Evolutionary conservation across 2,329 filamentous ascomycete species (phyloP), one percentile per base, ranked within the genome.

Genomic region (Penicillium brevicompactum): DNA sequence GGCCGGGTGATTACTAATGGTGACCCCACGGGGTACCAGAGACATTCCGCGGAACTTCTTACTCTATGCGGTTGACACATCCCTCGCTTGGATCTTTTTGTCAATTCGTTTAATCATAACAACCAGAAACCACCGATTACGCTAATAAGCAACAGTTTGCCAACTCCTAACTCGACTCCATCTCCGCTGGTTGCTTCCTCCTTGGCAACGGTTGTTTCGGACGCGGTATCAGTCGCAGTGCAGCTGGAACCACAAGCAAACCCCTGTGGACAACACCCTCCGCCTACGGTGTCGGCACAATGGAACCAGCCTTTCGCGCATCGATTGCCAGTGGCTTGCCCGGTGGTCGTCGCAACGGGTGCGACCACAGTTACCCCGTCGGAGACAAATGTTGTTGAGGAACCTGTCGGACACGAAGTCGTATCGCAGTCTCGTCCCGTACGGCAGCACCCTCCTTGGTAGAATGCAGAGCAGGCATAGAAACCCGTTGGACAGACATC

Each of bases 381-480:
- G 1, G 81, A 83, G 16, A 72, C 75, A 2, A 92, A 75, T 2
- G 92, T 84, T 1, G 87, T 89, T 0, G 86, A 89, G 1, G 79
- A 82, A 0, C 85, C 88, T 2, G 77, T 74, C 0, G 90, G 89
- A 66, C 93, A 97, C 6, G 88, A 90, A 0, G 89, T 90, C 0
- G 87, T 88, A 56, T 88, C 84, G 75, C 93, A 97, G 75, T 96
- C 84, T 18, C 92, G 85, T 2, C 91, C 92, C 0, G 91, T 92
- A 54, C 89, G 89, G 76, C 93, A 97, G 77, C 93, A 97, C 18
- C 91, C 91, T 13, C 90, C 91, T 2, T 83, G 78, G 56, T 92
- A 91, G 56, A 87, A 86, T 2, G 93, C 93, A 2, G 87, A 84
- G 74, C 93, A 97, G 48, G 91, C 88, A 73, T 97, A 97, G 79